Evolutionary conservation across 2,329 filamentous ascomycete genomes (phyloP).

Genomic region (Fusarium globosum): DNA sequence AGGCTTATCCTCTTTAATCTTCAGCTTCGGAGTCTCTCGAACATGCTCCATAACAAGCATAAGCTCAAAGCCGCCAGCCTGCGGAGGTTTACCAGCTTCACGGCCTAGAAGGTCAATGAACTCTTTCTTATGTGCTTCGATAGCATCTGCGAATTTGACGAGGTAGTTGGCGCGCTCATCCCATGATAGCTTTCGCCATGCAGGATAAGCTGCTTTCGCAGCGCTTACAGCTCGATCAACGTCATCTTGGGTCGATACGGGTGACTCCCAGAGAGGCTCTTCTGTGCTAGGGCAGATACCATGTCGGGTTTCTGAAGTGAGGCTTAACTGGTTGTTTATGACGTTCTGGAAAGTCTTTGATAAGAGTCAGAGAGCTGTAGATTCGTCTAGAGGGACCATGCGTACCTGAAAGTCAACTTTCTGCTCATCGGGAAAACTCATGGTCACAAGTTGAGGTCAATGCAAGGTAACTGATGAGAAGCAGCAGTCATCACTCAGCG

Average conservation of each 20-base stretch:
- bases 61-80: slow-evolving; percentile 12
- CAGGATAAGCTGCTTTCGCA: slow-evolving; percentile 44
- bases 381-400: rapidly evolving
- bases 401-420: slow-evolving; percentile 2
- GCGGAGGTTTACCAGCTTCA: slow-evolving; percentile 44
- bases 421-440: background rate
- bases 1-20: slow-evolving; percentile 27
- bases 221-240: slow-evolving; percentile 46
- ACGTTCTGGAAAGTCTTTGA: slow-evolving; percentile 47
- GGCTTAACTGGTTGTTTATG: slow-evolving; percentile 41
- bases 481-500: rapidly evolving
- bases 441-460: rapidly evolving
- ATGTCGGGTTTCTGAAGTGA: slow-evolving; percentile 32
- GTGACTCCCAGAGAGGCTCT: slow-evolving; percentile 47
- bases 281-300: slow-evolving; percentile 48
- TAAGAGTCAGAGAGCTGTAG: background rate
- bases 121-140: slow-evolving; percentile 40
- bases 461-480: background rate
- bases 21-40: background rate
- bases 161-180: slow-evolving; percentile 43
- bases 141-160: slow-evolving; percentile 42
- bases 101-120: slow-evolving; percentile 38
- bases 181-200: slow-evolving; percentile 44
- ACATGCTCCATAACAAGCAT: slow-evolving; percentile 3
- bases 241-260: slow-evolving; percentile 44